Evolutionary conservation across 768 basidiomycete genomes (phyloP), one percentile per base, ranked within the genome.

Genomic region (Rhodotorula taiwanensis): DNA sequence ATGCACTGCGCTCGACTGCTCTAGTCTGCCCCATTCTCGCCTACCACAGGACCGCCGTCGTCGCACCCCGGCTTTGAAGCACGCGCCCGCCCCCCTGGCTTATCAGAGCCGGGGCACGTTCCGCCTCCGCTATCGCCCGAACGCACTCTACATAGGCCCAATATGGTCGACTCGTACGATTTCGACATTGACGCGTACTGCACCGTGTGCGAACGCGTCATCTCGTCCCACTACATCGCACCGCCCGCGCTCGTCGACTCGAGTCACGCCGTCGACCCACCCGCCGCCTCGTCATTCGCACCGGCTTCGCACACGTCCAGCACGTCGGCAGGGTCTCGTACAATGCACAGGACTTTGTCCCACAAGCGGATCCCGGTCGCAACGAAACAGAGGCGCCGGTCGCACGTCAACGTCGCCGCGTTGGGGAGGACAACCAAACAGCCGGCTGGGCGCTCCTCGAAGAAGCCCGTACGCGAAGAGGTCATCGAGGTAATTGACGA

Each of bases 181-280:
- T 48, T 56, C 25, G 66, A 67, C 39, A 30, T 67, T n/a, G 66
- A 59, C n/a, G 23, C 36, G 33, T 67, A 43, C 54, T 67, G 66
- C 33, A 36, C 55, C 53, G 58, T 67, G 2, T 67, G 66, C 61
- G 66, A 67, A 50, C 56, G 58, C 42, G 42, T 15, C 28, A 53
- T 67, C 52, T 28, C 55, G 18, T 6, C 31, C 27, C 14, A 1
- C 36, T 4, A 10, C 9, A 8, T n/a, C 25, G 1, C 57, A 13
- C 16, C 51, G 33, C 6, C 27, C 7, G 6, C 36, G n/a, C n/a
- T n/a, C n/a, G n/a, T n/a, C n/a, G n/a, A n/a, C n/a, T n/a, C n/a
- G n/a, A n/a, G n/a, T n/a, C n/a, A n/a, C 25, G 27, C 27, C 18
- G 27, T 30, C 28, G 28, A 52, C 10, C 60, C 39, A 42, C 42